Percentiles rank a stretch among this genome's conserved stretches.
Conservation (phyloP, 108 stramenopile species). For the Nitzschia inconspicua region DNA sequence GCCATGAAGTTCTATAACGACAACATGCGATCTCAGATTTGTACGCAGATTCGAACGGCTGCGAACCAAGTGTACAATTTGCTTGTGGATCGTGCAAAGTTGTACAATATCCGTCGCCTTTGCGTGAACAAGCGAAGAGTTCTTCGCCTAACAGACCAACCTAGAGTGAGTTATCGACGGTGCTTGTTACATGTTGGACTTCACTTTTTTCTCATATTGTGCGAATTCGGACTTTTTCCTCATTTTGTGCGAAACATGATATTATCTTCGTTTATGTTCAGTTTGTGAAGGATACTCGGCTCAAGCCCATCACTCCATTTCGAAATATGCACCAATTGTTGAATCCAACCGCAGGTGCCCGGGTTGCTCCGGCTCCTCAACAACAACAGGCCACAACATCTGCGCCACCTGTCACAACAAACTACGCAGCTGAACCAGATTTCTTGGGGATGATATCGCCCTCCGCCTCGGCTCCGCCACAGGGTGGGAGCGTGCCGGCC, state of each 20-base stretch:
- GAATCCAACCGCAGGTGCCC: conserved; percentile 12
- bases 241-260: not conserved
- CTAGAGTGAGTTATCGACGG: conserved; percentile 14
- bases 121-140: conserved; percentile 45
- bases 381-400: no score
- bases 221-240: not conserved
- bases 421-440: conserved; percentile 11
- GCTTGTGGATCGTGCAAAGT: conserved; percentile 58
- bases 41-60: conserved; percentile 54
- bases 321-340: conserved; percentile 22
- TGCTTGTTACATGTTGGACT: not conserved
- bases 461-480: conserved; percentile 2
- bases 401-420: not conserved
- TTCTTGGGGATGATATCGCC: conserved; percentile 12
- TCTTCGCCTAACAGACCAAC: conserved; percentile 17
- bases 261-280: not conserved
- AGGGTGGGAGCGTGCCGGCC: not conserved
- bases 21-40: conserved; percentile 45
- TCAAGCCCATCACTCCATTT: conserved; percentile 15
- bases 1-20: conserved; percentile 69
- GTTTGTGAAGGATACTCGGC: conserved; percentile 17
- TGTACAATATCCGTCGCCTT: conserved; percentile 57
- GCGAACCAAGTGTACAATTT: conserved; percentile 69
- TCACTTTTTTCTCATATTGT: not conserved
- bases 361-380: conserved; percentile 19